Evolutionary conservation across 805 yeast species (phyloP).

Genomic region (Candida germanica): DNA sequence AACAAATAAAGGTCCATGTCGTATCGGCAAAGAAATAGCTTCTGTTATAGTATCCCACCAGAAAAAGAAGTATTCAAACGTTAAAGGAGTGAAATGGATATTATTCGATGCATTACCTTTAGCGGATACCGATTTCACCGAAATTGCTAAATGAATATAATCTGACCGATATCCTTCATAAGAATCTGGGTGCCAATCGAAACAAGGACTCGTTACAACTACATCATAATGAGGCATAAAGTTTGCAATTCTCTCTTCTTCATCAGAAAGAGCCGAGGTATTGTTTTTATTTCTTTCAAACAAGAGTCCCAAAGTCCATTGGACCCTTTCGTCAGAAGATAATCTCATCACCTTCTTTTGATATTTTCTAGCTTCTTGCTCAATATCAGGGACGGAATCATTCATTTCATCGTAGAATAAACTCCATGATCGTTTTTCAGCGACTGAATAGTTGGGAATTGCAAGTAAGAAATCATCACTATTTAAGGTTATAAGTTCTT

Average conservation of each 20-base stretch:
- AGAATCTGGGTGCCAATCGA: conserved; percentile 64
- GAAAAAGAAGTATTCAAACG: conserved; percentile 35
- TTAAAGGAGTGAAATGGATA: conserved; percentile 37
- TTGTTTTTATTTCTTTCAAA: conserved; percentile 60
- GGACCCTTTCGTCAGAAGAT: conserved; percentile 55
- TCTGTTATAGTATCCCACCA: conserved; percentile 43
- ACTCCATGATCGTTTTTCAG: conserved; percentile 37
- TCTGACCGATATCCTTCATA: conserved; percentile 78
- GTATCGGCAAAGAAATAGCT: conserved; percentile 31
- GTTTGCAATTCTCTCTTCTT: conserved; percentile 43
- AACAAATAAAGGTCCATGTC: conserved; percentile 32
- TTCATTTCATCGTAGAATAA: conserved; percentile 26
- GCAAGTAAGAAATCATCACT: conserved; percentile 58
- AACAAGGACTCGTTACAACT: conserved; percentile 57
- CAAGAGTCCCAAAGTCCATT: conserved; percentile 73
- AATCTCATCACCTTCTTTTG: conserved; percentile 53
- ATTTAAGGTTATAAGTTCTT: conserved; percentile 50
- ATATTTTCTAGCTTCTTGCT: conserved; percentile 28
- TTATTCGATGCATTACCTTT: conserved; percentile 32
- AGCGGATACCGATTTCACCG: conserved; percentile 33
- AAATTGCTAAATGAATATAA: conserved; percentile 58
- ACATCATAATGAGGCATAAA: conserved; percentile 66
- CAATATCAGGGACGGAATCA: conserved; percentile 19
- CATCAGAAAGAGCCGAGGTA: conserved; percentile 25
- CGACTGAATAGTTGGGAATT: conserved; percentile 47